Conservation (phyloP, 139 green algal genomes). For the Auxenochlorella pyrenoidosa region DNA sequence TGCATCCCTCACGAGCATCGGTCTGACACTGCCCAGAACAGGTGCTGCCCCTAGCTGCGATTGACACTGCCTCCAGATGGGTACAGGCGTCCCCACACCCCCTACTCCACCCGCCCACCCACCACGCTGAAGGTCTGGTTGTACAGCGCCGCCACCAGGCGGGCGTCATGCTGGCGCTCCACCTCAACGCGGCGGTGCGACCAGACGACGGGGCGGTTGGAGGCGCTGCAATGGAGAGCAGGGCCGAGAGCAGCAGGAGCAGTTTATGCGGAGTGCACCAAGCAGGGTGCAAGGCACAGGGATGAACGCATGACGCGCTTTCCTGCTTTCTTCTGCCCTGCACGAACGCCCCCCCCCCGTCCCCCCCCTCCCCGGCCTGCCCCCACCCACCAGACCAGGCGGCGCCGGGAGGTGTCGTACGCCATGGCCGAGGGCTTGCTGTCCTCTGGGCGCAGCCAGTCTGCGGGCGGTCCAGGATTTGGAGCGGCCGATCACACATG, state of each 20-base stretch:
- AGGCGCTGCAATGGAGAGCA: not conserved
- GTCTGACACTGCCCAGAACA: no score
- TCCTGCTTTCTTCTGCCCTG: no score
- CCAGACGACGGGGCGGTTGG: not conserved
- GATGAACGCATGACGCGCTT: no score
- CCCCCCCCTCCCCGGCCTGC: no score
- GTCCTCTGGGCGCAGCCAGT: conserved; percentile 74
- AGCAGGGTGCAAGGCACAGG: no score
- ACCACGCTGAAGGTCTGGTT: conserved; percentile 74
- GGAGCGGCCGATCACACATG: no score
- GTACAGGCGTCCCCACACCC: not conserved
- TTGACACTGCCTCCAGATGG: no score
- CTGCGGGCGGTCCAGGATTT: conserved; percentile 57
- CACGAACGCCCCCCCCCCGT: no score
- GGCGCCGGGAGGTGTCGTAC: conserved; percentile 62
- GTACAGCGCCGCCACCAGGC: conserved; percentile 66
- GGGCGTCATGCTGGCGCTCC: conserved; percentile 20
- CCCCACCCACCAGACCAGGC: conserved; percentile 65
- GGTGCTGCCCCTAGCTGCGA: no score
- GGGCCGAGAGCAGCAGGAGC: no score
- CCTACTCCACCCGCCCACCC: not conserved
- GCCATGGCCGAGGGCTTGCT: conserved; percentile 62
- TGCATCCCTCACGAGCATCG: no score
- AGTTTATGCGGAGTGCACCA: no score
- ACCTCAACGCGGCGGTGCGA: conserved; percentile 3